phyloP scores from a whole-genome alignment of 441 rosid genomes.

The Biscutella auriculata region DNA sequence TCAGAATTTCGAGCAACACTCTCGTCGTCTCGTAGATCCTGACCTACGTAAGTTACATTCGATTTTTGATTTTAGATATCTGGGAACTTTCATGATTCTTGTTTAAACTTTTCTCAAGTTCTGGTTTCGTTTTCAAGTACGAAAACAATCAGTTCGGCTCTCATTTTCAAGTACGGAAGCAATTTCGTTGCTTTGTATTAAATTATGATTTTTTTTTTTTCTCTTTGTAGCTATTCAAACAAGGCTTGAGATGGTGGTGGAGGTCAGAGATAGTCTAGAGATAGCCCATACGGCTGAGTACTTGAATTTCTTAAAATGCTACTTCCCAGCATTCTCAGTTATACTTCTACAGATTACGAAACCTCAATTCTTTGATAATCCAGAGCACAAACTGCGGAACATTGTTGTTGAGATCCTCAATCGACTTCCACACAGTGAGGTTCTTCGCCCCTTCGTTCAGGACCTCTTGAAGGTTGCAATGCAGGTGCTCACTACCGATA shows the following conservation, averaged over 20 bases:
- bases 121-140: not conserved
- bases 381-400: slow-evolving; percentile 87
- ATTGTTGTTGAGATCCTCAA: slow-evolving; percentile 90
- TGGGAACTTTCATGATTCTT: not conserved
- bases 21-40: slow-evolving; percentile 71
- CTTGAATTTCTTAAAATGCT: slow-evolving; percentile 85
- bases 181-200: not conserved
- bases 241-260: slow-evolving; percentile 91
- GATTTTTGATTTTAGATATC: not conserved
- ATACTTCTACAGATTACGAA: slow-evolving; percentile 70
- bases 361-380: slow-evolving; percentile 77
- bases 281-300: slow-evolving; percentile 97
- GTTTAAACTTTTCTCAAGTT: not conserved
- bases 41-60: slow-evolving; percentile 45
- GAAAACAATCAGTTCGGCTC: not conserved
- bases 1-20: slow-evolving; percentile 92
- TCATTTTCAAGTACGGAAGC: not conserved
- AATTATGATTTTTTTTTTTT: not conserved
- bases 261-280: slow-evolving; percentile 94
- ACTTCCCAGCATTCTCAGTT: slow-evolving; percentile 84
- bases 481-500: slow-evolving; percentile 90
- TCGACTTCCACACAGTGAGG: slow-evolving; percentile 98
- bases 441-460: slow-evolving; percentile 96
- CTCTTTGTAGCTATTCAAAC: slow-evolving; percentile 49
- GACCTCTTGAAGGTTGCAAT: slow-evolving; percentile 93